Evolutionary conservation across 2,329 filamentous ascomycete genomes (phyloP).

Genomic region (Fusarium albosuccineum): DNA sequence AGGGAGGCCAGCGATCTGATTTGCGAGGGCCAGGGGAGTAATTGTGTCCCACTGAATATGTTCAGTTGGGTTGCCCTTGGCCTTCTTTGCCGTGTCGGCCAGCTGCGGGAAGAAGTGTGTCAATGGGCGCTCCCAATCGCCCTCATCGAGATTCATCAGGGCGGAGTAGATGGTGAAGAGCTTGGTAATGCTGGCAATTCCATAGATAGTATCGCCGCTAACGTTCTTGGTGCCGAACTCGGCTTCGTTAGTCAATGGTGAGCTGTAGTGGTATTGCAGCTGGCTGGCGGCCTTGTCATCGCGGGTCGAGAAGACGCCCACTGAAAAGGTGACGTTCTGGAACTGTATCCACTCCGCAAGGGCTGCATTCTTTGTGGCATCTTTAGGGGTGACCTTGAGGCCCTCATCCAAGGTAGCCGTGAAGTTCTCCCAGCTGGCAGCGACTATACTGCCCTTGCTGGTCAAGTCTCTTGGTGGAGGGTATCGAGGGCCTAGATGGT

Average conservation of each 20-base stretch:
- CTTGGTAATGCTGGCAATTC: conserved; percentile 59
- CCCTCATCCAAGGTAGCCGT: neutral
- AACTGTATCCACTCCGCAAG: too few relatives aligned
- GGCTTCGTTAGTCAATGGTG: conserved; percentile 2
- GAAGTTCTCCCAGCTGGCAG: conserved; percentile 10
- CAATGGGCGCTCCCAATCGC: conserved; percentile 29
- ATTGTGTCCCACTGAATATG: conserved; percentile 49
- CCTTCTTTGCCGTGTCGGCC: neutral
- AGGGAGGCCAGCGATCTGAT: conserved; percentile 43
- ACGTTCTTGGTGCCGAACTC: conserved; percentile 42
- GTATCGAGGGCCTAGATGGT: conserved; percentile 23
- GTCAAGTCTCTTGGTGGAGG: conserved; percentile 20
- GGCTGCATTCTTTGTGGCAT: neutral
- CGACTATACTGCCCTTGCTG: conserved; percentile 16
- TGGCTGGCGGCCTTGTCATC: conserved; percentile 15
- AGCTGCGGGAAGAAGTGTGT: conserved; percentile 29
- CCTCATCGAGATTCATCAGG: conserved; percentile 40
- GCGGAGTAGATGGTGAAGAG: conserved; percentile 55
- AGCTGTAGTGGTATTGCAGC: conserved; percentile 29
- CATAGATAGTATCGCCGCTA: conserved; percentile 57
- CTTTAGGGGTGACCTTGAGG: neutral
- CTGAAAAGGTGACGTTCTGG: conserved; percentile 27
- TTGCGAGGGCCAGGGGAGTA: conserved; percentile 55
- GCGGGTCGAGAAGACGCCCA: conserved; percentile 30
- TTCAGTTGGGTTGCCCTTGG: neutral